Base-by-base conservation (phyloP, 106 monocot genomes). In the Dendrobium officinale region DNA sequence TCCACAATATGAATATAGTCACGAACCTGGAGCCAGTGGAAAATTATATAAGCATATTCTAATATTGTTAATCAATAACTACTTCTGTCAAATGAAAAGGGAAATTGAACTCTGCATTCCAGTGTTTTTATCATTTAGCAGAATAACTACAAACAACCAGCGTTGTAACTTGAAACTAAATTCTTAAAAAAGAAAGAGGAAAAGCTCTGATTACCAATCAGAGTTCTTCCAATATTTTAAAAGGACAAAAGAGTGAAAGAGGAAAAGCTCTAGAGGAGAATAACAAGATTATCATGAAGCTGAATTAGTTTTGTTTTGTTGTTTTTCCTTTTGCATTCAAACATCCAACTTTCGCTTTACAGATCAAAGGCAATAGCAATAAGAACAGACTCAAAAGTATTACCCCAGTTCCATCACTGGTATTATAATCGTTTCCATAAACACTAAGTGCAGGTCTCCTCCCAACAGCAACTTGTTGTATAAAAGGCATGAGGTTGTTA, bases 1-100 rank as follows among this genome's bases (percentile, higher is more conserved):
- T 97, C 97, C 84, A 94, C 83, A 80, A 97, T 92, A 87, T 97
- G 97, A 75, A 97, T 94, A 64, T 97, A 97, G 84, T 97, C 97
- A 17, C 97, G 85, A 37, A 97, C 89, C 97, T 97, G 92, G 72
- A 79, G 82, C 59, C 51, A 83, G 6, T 37, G 37, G 26, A 37
- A 61, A 40, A 31, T 33, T 70, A 37, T 37, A 70, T 70, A 2
- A 70, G 13, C 10, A 51, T 51, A 51, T 51, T 13, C 51, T 51
- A 51, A 51, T 17, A 51, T 2, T 51, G 51, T 51, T 51, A 51
- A 51, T 51, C 51, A 51, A 51, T 51, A 51, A 0, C 51, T 51
- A 51, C 13, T 51, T 3, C 51, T 13, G 13, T 51, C 16, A 51
- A 51, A 51, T 13, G 13, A 51, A 51, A 3, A 51, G 0, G 51